Evolutionary conservation across 257 asterid species (phyloP).

Genomic region (Jacaranda copaia): DNA sequence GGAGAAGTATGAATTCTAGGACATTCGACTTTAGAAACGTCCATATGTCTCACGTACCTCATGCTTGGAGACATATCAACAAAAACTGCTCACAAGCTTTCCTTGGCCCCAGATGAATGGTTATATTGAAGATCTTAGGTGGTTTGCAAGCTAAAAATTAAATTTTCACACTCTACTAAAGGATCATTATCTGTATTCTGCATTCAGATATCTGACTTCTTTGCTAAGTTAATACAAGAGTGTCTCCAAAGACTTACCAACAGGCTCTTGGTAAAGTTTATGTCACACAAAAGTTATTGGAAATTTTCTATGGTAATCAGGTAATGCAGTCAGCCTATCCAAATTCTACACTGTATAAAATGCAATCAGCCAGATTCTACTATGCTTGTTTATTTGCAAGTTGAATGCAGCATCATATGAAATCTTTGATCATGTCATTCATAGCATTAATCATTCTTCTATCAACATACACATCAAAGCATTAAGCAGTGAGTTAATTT

Average conservation of each 20-base stretch:
- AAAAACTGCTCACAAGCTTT: constrained; percentile 86
- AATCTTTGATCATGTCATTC: no score
- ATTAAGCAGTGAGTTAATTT: not conserved
- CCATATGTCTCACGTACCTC: constrained; percentile 63
- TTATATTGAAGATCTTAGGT: constrained; percentile 1
- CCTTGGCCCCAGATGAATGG: constrained; percentile 79
- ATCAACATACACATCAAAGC: no score
- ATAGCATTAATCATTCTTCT: no score
- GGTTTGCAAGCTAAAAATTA: no score
- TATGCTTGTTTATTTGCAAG: no score
- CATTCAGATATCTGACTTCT: constrained; percentile 81
- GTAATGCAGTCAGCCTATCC: constrained; percentile 39
- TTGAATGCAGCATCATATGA: no score
- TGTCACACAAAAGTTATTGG: constrained; percentile 89
- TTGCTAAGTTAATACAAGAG: constrained; percentile 91
- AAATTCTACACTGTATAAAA: no score
- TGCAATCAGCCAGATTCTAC: no score
- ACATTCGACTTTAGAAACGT: no score
- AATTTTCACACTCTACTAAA: not conserved
- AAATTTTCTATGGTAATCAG: constrained; percentile 95
- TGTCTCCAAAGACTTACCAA: constrained; percentile 93
- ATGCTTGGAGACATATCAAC: constrained; percentile 89
- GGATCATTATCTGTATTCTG: constrained; percentile 10
- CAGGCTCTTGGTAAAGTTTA: constrained; percentile 88
- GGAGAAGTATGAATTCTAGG: no score